Percentiles rank a stretch among this genome's conserved stretches.
Conservation (phyloP, 2,329 filamentous ascomycete genomes). For the Leptographium galeiforme region DNA sequence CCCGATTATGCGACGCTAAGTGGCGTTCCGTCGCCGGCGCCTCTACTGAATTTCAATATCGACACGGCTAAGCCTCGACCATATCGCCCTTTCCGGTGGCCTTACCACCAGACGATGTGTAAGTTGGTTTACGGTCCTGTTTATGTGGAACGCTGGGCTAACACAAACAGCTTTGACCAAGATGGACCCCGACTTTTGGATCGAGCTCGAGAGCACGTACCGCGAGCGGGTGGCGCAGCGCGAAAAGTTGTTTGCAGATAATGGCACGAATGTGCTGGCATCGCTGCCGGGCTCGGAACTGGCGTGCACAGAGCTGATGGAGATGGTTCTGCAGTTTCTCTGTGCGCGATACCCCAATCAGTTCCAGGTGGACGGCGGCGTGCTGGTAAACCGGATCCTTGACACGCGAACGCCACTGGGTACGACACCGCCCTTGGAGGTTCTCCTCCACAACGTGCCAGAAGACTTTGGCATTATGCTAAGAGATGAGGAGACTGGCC, state of each 20-base stretch:
- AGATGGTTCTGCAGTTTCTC: slow-evolving; percentile 72
- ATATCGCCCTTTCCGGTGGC: slow-evolving; percentile 72
- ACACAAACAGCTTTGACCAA: slow-evolving; percentile 52
- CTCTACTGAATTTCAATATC: slow-evolving; percentile 49
- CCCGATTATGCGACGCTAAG: slow-evolving; percentile 65
- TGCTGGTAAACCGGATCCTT: slow-evolving; percentile 58
- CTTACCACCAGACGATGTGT: slow-evolving; percentile 89
- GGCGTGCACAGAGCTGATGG: slow-evolving; percentile 76
- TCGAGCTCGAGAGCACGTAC: slow-evolving; percentile 74
- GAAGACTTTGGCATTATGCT: slow-evolving; percentile 74
- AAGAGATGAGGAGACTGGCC: slow-evolving; percentile 55
- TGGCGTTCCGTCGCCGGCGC: slow-evolving; percentile 56
- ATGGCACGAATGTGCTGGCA: slow-evolving; percentile 53
- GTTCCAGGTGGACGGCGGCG: slow-evolving; percentile 41
- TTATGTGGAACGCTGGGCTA: slow-evolving; percentile 18
- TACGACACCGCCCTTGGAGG: slow-evolving; percentile 48
- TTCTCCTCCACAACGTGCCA: slow-evolving; percentile 65
- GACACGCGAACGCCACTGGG: slow-evolving; percentile 46
- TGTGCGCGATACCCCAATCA: slow-evolving; percentile 63
- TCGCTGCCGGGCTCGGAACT: slow-evolving; percentile 62
- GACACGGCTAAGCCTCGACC: slow-evolving; percentile 56
- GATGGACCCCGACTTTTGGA: slow-evolving; percentile 72
- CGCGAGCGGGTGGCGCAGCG: slow-evolving; percentile 53
- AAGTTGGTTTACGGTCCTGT: too few relatives aligned
- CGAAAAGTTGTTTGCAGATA: slow-evolving; percentile 45